Evolutionary conservation across 106 monocot species (phyloP), one percentile per base, ranked within the genome.

Genomic region (Hemerocallis citrina): DNA sequence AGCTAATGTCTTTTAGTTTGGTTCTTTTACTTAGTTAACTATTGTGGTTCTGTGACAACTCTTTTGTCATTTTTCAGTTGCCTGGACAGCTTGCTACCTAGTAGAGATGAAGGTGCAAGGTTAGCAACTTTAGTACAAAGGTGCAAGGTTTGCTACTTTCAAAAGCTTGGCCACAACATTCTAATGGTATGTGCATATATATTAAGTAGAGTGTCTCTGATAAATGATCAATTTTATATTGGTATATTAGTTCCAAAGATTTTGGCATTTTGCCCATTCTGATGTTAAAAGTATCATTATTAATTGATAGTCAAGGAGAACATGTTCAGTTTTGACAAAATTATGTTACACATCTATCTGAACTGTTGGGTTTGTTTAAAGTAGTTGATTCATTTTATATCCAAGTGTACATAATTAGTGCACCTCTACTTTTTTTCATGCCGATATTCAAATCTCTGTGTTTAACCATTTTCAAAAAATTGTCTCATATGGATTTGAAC

Each of bases 141-240:
- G 15, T 89, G 85, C 75, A 85, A 73, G 67, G 69, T 81, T 67
- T 75, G 73, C 52, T 72, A 68, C 52, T 85, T 89, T 22, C 63
- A 77, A 37, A 81, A 76, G 34, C 75, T 71, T 58, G 81, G 89
- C 23, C 89, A 89, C 52, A 79, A 70, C 42, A 73, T 89, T 59
- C 40, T 89, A 46, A 50, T 85, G 89, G 89, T 80, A 74, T 19
- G 62, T 68, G 17, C n/a, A n/a, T n/a, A n/a, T n/a, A n/a, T n/a
- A n/a, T n/a, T n/a, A n/a, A n/a, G n/a, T n/a, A 7, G 56, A 22
- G 47, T 7, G 10, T 31, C 56, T n/a, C 5, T 34, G 17, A 16
- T 56, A 56, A 47, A 32, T 55, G 27, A 13, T 52, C 24, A 52
- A 56, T 17, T 2, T 7, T 13, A 33, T 7, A 56, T 17, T 34